Evolutionary conservation across 306 rosid species (phyloP).

Genomic region (Sechiopsis laciniata): DNA sequence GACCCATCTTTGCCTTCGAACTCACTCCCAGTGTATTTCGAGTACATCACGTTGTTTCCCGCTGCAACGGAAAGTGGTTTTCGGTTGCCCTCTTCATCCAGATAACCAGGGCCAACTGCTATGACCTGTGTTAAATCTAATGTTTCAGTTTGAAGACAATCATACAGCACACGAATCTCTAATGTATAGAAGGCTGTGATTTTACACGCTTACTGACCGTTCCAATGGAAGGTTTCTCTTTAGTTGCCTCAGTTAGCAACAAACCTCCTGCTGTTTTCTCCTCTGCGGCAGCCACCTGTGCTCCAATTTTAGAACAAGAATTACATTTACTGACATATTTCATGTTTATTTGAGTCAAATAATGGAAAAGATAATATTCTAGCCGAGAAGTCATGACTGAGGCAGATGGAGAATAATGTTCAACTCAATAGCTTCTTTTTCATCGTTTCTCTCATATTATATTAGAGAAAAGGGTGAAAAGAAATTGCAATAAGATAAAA

Average conservation of each 20-base stretch:
- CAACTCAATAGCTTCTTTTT: neutral
- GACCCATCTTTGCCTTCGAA: slow-evolving; percentile 87
- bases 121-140: neutral
- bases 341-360: neutral
- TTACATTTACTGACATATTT: neutral
- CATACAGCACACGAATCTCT: neutral
- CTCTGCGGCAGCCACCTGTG: slow-evolving; percentile 79
- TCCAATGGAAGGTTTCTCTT: slow-evolving; percentile 86
- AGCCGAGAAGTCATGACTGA: neutral
- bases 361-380: too few relatives aligned
- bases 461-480: neutral
- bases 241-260: slow-evolving; percentile 70
- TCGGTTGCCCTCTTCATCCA: slow-evolving; percentile 72
- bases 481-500: neutral
- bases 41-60: slow-evolving; percentile 69
- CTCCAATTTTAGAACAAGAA: neutral
- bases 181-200: neutral
- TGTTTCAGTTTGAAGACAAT: neutral
- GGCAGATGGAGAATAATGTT: neutral
- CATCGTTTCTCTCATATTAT: neutral
- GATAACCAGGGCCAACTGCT: slow-evolving; percentile 38
- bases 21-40: slow-evolving; percentile 76
- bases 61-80: slow-evolving; percentile 44
- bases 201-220: slow-evolving; percentile 28
- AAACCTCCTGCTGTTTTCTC: slow-evolving; percentile 76